Base-by-base conservation (phyloP, 2,329 filamentous ascomycete species). In the Cordyceps cicadae region DNA sequence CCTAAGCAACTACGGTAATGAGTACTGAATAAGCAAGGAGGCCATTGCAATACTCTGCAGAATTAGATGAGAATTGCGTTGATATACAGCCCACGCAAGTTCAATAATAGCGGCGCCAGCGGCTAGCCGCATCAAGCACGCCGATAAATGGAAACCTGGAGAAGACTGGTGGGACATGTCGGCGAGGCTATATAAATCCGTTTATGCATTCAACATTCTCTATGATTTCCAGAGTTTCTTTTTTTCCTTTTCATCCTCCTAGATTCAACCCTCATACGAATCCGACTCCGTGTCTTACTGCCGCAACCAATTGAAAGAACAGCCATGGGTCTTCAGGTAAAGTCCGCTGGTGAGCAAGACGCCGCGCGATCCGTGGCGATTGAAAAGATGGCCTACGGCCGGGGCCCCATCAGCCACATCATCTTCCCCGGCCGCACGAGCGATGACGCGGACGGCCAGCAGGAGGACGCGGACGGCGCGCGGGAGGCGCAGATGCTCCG, bases 401-500 rank as follows among this genome's bases (percentile, higher is more conserved):
- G 21, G 6, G 34, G 68, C 46, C 64, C 70, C 12, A 65, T 73
- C 56, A 70, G 65, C 54, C 17, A 54, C 2, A 64, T 73, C 19
- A 68, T 79, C 1, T 74, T 70, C 54, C 70, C 71, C 1, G 65
- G 66, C 1, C 66, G 67, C 4, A 66, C 66, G 45, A 56, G 64
- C 1, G 57, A 64, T 9, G 69, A 64, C 11, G 52, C 62, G 14
- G 62, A 67, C 15, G 62, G 34, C 17, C 3, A 2, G 24, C 24
- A 4, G 24, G 57, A 64, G 11, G 69, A 64, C 11, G 52, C 62
- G 12, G 62, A 67, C 14, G 62, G 24, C 17, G 37, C 58, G 32
- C 69, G 68, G 59, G 64, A 63, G n/a, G 48, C 63, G 17, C 57
- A 59, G n/a, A 64, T 72, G 26, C 43, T 66, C 26, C 34, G 64